phyloP scores from a whole-genome alignment of 192 early-diverging fungal species.

The Coemansia guatemalensis region DNA sequence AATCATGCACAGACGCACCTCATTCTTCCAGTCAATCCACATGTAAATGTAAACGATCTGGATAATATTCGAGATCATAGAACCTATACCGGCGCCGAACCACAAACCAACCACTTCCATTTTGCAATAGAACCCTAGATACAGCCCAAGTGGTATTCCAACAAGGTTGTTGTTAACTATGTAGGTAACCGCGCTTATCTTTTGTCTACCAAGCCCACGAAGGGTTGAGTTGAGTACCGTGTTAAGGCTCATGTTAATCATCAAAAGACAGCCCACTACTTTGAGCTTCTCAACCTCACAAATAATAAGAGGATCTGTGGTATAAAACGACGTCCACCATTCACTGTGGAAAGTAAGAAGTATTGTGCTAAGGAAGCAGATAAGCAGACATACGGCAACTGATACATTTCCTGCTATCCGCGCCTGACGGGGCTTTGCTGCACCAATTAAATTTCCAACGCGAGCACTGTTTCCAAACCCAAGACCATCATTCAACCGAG shows the following conservation, averaged over 20 bases:
- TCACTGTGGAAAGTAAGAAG: constrained; percentile 14
- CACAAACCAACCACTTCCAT: constrained; percentile 34
- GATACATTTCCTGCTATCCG: constrained; percentile 59
- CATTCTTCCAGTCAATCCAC: constrained; percentile 31
- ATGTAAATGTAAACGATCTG: constrained; percentile 24
- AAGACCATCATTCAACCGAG: constrained; percentile 68
- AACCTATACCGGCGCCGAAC: constrained; percentile 30
- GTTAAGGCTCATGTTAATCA: constrained; percentile 56
- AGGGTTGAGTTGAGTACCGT: constrained; percentile 54
- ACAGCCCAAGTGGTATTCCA: constrained; percentile 48
- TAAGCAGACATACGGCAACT: constrained; percentile 53
- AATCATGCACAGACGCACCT: constrained; percentile 22
- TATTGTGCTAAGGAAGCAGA: constrained; percentile 33
- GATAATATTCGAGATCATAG: constrained; percentile 12
- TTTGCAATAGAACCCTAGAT: constrained; percentile 37
- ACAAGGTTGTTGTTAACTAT: constrained; percentile 53
- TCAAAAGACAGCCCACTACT: constrained; percentile 69
- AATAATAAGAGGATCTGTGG: constrained; percentile 65
- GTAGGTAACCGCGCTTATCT: constrained; percentile 46
- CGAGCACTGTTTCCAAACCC: constrained; percentile 72
- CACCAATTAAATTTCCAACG: constrained; percentile 74
- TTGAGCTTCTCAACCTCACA: constrained; percentile 66
- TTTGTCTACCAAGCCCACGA: constrained; percentile 54
- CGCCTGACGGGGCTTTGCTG: constrained; percentile 55
- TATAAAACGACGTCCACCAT: constrained; percentile 56